Base-by-base conservation (phyloP, 441 rosid species). In the Eruca vesicaria region DNA sequence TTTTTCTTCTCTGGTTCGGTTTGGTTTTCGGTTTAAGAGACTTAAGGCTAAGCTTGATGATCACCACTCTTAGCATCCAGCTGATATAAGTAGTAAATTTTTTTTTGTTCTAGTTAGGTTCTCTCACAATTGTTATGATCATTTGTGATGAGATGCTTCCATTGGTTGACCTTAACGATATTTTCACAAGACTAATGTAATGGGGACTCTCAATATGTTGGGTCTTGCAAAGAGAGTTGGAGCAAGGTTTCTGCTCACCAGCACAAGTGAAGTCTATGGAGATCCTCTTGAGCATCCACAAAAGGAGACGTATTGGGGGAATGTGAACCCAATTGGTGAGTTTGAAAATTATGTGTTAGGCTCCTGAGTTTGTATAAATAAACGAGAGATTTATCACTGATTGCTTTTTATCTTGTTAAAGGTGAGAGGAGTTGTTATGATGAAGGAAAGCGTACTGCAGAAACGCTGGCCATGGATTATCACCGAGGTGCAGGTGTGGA, bases 271-370 rank as follows among this genome's bases (percentile, higher is more conserved):
- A 88, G 99, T 95, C 38, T 95, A 95, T 63, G 99, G 99, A 29
- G 98, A 95, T 72, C 99, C 99, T 7, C 97, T 95, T 61, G 91
- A 95, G 86, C 99, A 95, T 85, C 99, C 99, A 4, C 99, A 92
- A 82, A 92, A 95, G 80, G 99, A 95, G 76, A 92, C 94, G 6
- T 95, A 95, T 62, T 95, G 98, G 97, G 97, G 98, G 70, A 86
- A 93, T 63, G 98, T 93, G 69, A 93, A 93, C 81, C 98, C 98
- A 15, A 93, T 93, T 2, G 98, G 97, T 91, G 75, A 77, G 82
- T 23, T 78, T 59, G 56, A 31, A 48, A 15, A 4, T 56, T 4
- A 10, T 60, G 21, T 61, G 45, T 55, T 73, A 38, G 31, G 65
- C 23, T 50, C 45, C 21, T 63, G 43, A 61, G 63, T 35, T 43